Conservation (phyloP, 108 stramenopile species). For the Aurantiochytrium sp. region DNA sequence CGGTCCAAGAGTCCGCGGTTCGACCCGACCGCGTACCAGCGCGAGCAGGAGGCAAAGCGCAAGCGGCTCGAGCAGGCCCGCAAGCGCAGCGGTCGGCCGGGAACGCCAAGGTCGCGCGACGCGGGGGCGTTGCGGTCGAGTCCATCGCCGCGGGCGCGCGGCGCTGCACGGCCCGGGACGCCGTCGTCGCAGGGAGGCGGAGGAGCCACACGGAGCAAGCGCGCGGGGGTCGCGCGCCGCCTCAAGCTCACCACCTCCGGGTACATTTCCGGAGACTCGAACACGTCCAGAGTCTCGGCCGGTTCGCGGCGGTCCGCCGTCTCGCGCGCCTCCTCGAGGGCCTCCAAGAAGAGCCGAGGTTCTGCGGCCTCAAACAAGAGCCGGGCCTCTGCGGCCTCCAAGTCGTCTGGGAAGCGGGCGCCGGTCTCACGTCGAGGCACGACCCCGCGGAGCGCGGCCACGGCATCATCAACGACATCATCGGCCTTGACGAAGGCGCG, state of each 20-base stretch:
- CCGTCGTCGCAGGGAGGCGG: neutral
- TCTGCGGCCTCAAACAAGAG: neutral
- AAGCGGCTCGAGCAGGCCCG: neutral
- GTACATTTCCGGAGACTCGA: constrained; percentile 6
- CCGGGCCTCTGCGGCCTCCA: neutral
- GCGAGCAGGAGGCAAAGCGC: constrained; percentile 22
- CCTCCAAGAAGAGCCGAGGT: neutral
- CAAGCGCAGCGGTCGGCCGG: neutral
- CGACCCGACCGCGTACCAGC: constrained; percentile 35
- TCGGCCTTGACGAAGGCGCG: no score
- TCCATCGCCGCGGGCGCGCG: neutral
- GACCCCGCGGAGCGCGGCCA: no score
- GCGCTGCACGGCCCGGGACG: neutral
- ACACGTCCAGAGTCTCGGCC: neutral
- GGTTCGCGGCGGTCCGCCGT: neutral
- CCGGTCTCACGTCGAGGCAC: no score
- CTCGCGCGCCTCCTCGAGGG: neutral
- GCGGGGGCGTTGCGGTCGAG: neutral
- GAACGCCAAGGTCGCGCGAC: neutral
- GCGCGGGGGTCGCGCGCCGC: neutral
- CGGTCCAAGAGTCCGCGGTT: constrained; percentile 9
- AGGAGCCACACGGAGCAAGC: neutral
- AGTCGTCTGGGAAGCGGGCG: no score
- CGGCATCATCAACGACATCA: no score
- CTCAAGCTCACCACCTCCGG: neutral